These are phyloP conservation scores for Aspergillus sclerotioniger DNA, from an alignment of 495 filamentous ascomycete genomes.

Conservation along the genomic window DNA sequence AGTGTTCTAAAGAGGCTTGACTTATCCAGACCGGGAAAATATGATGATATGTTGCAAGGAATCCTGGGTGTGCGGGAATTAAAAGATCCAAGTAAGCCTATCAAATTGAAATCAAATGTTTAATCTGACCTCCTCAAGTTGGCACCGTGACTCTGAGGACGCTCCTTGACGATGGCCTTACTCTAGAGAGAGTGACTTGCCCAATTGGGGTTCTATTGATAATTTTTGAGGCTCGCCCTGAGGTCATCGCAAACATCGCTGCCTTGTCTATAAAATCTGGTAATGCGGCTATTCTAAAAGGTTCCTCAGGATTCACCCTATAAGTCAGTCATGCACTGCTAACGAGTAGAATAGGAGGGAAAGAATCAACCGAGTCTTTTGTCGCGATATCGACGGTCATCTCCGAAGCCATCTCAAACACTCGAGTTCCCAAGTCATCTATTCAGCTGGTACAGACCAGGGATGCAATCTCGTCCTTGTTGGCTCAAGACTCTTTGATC, in stretches of 20 bases:
- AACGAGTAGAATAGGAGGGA: constrained; percentile 60
- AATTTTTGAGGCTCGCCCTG: constrained; percentile 96
- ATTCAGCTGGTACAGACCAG: constrained; percentile 92
- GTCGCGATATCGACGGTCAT: constrained; percentile 83
- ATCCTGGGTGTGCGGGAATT: constrained; percentile 86
- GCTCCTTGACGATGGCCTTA: constrained; percentile 81
- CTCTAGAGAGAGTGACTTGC: constrained; percentile 81
- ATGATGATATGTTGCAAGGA: constrained; percentile 95
- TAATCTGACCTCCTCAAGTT: constrained; percentile 51
- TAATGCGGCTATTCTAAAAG: constrained; percentile 96
- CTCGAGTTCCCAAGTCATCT: constrained; percentile 77
- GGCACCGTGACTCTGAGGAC: constrained; percentile 82
- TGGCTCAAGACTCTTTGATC: constrained; percentile 79
- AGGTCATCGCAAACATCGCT: constrained; percentile 98
- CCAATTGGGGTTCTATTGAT: constrained; percentile 95
- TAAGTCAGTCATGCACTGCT: neutral
- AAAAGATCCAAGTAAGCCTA: constrained; percentile 75
- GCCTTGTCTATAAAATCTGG: constrained; percentile 96
- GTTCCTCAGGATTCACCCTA: constrained; percentile 26
- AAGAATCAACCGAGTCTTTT: constrained; percentile 93
- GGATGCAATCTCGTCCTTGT: constrained; percentile 80
- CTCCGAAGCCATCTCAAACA: constrained; percentile 69
- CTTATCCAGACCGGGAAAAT: constrained; percentile 81
- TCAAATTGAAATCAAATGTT: neutral
- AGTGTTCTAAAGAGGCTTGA: constrained; percentile 92